phyloP scores from a whole-genome alignment of 768 basidiomycete genomes.

The Boletus rubroflammeus region DNA sequence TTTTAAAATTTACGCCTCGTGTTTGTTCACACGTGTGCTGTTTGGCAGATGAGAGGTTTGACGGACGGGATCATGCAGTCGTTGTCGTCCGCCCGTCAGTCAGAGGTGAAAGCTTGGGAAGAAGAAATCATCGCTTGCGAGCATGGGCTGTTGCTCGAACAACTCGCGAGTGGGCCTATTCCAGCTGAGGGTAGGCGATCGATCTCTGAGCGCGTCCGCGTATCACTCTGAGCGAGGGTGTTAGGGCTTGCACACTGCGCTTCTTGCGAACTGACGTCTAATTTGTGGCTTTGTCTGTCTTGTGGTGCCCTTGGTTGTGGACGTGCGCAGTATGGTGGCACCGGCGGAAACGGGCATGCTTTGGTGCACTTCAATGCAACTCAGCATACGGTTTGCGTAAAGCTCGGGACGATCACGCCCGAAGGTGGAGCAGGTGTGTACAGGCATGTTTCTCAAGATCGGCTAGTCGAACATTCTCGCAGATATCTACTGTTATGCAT shows the following conservation, averaged over 20 bases:
- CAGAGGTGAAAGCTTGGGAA: slow-evolving; percentile 97
- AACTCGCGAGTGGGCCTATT: slow-evolving; percentile 31
- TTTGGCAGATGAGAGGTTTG: slow-evolving; percentile 48
- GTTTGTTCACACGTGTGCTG: background rate
- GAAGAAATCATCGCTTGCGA: slow-evolving; percentile 89
- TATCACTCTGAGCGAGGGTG: background rate
- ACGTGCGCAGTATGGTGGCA: slow-evolving; percentile 74
- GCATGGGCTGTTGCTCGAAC: slow-evolving; percentile 62
- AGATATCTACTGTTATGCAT: slow-evolving; percentile 94
- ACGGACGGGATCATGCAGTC: slow-evolving; percentile 72
- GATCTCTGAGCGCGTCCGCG: background rate
- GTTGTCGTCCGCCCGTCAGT: slow-evolving; percentile 85
- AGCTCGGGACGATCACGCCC: slow-evolving; percentile 94
- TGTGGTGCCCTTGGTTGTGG: slow-evolving; percentile 93
- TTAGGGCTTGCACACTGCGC: slow-evolving; percentile 78
- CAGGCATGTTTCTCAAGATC: background rate
- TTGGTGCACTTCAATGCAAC: slow-evolving; percentile 71
- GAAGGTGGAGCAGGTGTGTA: slow-evolving; percentile 83
- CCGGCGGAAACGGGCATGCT: slow-evolving; percentile 88
- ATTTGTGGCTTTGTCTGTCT: slow-evolving; percentile 92
- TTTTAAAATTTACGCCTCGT: background rate
- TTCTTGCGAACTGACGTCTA: slow-evolving; percentile 81
- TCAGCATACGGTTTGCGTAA: slow-evolving; percentile 80
- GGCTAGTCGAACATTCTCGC: background rate
- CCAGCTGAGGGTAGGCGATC: slow-evolving; percentile 22